These are phyloP conservation scores for Auricularia auricula-judae DNA, from an alignment of 768 basidiomycete species.

Conservation along the genomic window DNA sequence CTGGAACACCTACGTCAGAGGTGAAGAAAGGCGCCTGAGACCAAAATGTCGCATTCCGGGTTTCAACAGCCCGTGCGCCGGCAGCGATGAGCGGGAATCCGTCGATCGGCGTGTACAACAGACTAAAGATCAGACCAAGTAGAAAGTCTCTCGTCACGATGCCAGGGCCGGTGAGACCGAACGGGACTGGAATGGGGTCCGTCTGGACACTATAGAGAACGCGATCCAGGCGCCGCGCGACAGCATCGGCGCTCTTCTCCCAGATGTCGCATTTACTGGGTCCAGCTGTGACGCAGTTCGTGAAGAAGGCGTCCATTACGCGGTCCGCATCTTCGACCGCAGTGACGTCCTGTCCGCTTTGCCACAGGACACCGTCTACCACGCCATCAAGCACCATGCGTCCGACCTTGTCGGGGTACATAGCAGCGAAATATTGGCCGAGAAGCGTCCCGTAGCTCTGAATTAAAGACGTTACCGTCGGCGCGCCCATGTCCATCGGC, in stretches of 20 bases:
- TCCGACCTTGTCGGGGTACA: slow-evolving; percentile 2
- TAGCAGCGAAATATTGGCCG: slow-evolving; percentile 2
- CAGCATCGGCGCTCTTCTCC: neutral
- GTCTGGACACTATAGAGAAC: neutral
- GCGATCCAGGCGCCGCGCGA: neutral
- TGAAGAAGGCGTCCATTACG: neutral
- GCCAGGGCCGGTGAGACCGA: neutral
- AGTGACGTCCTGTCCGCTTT: neutral
- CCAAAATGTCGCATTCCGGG: neutral
- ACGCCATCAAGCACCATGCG: slow-evolving; percentile 5
- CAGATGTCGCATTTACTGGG: neutral
- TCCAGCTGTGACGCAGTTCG: neutral
- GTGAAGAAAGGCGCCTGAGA: neutral
- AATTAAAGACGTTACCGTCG: neutral
- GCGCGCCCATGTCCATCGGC: neutral
- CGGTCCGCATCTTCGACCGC: neutral
- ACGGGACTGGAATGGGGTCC: neutral
- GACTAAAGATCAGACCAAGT: neutral
- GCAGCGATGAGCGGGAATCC: neutral
- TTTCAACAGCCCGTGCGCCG: neutral
- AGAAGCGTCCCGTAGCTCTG: slow-evolving; percentile 5
- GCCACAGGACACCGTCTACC: neutral
- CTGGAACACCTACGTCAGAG: no score
- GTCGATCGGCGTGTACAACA: neutral
- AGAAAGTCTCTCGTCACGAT: neutral